These are phyloP conservation scores for Apiotrichum domesticum DNA, from an alignment of 1,284 basidiomycete genomes.

Conservation along the genomic window DNA sequence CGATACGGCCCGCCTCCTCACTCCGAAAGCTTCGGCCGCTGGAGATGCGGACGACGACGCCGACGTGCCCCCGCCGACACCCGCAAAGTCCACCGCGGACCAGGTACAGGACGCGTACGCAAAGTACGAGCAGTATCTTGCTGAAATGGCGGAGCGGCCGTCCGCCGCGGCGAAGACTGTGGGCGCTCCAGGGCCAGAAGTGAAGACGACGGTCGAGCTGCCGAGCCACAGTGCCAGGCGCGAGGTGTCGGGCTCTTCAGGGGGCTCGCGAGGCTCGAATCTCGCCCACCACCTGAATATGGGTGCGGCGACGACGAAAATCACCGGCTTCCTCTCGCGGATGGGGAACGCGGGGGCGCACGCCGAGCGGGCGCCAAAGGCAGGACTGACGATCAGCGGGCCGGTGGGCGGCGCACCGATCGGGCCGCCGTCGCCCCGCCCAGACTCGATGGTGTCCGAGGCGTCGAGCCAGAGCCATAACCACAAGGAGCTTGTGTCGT, in stretches of 20 bases:
- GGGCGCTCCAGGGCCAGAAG: neutral
- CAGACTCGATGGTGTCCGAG: neutral
- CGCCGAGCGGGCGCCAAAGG: neutral
- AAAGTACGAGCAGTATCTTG: constrained; percentile 69
- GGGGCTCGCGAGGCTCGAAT: neutral
- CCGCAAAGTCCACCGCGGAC: constrained; percentile 3
- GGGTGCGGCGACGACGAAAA: neutral
- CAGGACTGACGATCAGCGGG: constrained; percentile 3
- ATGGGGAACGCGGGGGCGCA: neutral
- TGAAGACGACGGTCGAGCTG: neutral
- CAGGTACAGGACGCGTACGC: constrained; percentile 81
- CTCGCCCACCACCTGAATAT: neutral
- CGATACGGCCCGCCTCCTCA: neutral
- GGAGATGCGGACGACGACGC: neutral
- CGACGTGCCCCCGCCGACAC: neutral
- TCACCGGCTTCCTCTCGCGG: constrained; percentile 32
- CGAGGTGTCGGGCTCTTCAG: neutral
- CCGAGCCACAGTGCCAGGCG: neutral
- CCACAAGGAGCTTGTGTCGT: no score
- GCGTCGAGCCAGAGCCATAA: no score
- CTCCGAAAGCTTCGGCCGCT: no score
- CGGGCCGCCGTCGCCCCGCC: neutral
- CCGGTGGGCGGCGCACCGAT: neutral
- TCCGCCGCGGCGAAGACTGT: neutral
- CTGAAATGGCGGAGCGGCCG: constrained; percentile 42